Evolutionary conservation across 2,329 filamentous ascomycete species (phyloP).

Genomic region (Akanthomyces uredinophilus): DNA sequence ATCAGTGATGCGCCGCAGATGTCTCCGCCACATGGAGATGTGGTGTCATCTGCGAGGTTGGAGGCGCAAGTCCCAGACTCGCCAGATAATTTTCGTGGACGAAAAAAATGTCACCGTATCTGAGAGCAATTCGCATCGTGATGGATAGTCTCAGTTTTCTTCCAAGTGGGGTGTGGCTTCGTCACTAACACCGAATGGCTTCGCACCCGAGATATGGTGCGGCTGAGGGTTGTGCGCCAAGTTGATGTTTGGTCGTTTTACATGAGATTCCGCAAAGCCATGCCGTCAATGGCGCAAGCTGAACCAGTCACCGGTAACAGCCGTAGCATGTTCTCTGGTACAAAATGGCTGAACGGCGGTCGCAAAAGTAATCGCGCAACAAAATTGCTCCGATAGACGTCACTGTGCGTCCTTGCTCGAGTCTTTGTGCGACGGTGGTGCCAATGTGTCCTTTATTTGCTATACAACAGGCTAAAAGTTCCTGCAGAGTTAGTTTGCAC

Average conservation of each 20-base stretch:
- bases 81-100: too few relatives aligned
- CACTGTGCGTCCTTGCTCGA: background rate
- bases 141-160: background rate
- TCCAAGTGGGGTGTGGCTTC: background rate
- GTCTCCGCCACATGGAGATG: background rate
- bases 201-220: constrained; percentile 4
- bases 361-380: background rate
- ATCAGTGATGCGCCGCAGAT: background rate
- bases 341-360: background rate
- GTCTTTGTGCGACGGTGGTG: background rate
- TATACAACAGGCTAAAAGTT: background rate
- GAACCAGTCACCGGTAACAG: background rate
- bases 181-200: constrained; percentile 7
- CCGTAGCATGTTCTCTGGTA: background rate
- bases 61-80: background rate
- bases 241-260: background rate
- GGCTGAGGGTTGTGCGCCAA: background rate
- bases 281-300: constrained; percentile 10
- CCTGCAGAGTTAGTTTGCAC: background rate
- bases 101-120: background rate
- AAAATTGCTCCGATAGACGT: background rate
- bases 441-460: background rate
- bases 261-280: background rate
- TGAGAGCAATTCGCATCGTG: background rate
- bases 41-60: background rate